Evolutionary conservation across 2,329 filamentous ascomycete genomes (phyloP).

Genomic region (Beauveria medogensis): DNA sequence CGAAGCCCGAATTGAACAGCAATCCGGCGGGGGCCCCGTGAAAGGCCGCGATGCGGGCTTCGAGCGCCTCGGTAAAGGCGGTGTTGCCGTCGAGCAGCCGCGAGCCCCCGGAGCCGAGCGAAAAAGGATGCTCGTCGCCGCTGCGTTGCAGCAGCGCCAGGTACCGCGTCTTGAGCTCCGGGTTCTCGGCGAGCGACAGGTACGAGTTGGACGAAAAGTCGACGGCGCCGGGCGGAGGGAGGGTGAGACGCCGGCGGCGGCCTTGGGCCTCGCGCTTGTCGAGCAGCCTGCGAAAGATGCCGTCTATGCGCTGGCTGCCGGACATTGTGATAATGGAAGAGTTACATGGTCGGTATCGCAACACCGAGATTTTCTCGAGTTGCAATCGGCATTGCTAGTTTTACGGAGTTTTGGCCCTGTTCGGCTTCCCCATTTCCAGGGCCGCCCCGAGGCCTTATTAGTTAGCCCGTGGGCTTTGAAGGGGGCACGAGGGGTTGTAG

Average conservation of each 20-base stretch:
- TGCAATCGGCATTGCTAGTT: neutral
- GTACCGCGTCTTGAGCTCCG: slow-evolving; percentile 53
- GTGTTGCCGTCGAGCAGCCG: slow-evolving; percentile 47
- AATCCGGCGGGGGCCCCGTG: slow-evolving; percentile 38
- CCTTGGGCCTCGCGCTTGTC: slow-evolving; percentile 23
- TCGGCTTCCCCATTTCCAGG: neutral
- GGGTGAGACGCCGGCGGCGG: slow-evolving; percentile 36
- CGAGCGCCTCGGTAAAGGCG: slow-evolving; percentile 34
- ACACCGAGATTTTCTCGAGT: neutral
- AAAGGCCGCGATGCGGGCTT: slow-evolving; percentile 38
- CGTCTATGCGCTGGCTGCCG: slow-evolving; percentile 19
- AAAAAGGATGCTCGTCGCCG: neutral
- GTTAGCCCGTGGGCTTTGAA: neutral
- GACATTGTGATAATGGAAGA: slow-evolving; percentile 2
- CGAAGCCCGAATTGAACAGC: slow-evolving; percentile 53
- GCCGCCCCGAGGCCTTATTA: neutral
- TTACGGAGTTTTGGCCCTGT: neutral
- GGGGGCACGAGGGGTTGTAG: neutral
- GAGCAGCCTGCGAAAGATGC: slow-evolving; percentile 20
- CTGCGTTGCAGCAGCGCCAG: slow-evolving; percentile 31
- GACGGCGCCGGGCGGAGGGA: slow-evolving; percentile 58
- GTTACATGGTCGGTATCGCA: neutral
- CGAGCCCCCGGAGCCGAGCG: slow-evolving; percentile 43
- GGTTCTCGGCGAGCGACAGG: slow-evolving; percentile 59
- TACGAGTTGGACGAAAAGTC: slow-evolving; percentile 77